Evolutionary conservation across 1,284 basidiomycete genomes (phyloP).

Genomic region (Coniferiporia weirii): DNA sequence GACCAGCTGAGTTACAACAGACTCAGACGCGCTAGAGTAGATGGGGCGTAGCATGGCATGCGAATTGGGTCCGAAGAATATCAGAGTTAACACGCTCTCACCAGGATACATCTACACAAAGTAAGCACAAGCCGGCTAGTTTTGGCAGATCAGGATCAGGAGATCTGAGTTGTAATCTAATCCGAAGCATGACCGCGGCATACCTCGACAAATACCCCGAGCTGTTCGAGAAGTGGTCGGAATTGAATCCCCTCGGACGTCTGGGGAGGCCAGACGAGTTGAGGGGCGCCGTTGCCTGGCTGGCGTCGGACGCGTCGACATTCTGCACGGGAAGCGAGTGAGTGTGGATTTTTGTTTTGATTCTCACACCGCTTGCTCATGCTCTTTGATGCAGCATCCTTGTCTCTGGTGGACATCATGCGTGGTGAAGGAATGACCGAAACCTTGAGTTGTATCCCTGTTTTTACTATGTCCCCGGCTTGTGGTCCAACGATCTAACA

Average conservation of each 20-base stretch:
- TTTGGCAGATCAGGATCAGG: background rate
- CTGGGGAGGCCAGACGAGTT: constrained; percentile 74
- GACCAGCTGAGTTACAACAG: constrained; percentile 20
- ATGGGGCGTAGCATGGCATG: constrained; percentile 83
- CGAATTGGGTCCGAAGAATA: constrained; percentile 66
- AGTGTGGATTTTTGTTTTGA: constrained; percentile 28
- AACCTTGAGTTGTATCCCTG: too few relatives aligned
- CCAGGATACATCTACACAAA: constrained; percentile 73
- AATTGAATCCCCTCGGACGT: constrained; percentile 68
- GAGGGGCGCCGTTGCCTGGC: constrained; percentile 72
- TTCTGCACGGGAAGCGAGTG: constrained; percentile 76
- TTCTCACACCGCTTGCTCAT: constrained; percentile 14
- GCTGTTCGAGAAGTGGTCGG: constrained; percentile 68
- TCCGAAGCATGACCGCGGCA: constrained; percentile 59
- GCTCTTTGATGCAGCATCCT: constrained; percentile 44
- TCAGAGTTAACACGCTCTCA: constrained; percentile 73
- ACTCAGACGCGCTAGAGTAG: constrained; percentile 42
- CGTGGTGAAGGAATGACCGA: constrained; percentile 44
- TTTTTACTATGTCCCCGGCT: too few relatives aligned
- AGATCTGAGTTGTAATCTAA: background rate
- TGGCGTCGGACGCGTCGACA: constrained; percentile 73
- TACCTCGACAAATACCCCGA: constrained; percentile 69
- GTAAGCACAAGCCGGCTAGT: constrained; percentile 35
- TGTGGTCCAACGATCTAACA: too few relatives aligned
- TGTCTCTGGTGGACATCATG: constrained; percentile 65